Percentiles rank a stretch among this genome's conserved stretches.
Evolutionary conservation across 176 grass and related monocot genomes (phyloP).

Genomic region (Elymus sibiricus): DNA sequence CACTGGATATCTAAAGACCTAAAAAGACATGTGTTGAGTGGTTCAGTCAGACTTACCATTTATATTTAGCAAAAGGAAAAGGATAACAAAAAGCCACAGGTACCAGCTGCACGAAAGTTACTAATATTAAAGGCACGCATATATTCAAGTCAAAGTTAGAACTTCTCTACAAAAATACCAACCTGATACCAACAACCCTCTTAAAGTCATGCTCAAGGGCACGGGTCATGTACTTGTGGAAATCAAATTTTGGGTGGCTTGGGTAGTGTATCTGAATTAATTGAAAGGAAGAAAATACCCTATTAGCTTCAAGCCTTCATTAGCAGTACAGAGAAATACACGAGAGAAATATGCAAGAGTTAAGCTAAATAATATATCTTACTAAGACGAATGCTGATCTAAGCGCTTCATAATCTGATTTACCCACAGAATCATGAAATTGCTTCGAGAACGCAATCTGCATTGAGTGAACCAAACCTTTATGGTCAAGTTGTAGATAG

Average conservation of each 20-base stretch:
- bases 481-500: neutral
- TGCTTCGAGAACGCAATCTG: constrained; percentile 84
- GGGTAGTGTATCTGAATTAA: constrained; percentile 49
- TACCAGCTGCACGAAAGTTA: constrained; percentile 72
- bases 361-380: neutral
- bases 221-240: constrained; percentile 71
- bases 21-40: neutral
- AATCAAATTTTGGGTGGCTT: constrained; percentile 37
- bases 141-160: constrained; percentile 26
- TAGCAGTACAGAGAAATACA: no score
- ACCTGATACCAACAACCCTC: constrained; percentile 87
- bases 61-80: constrained; percentile 87
- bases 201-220: constrained; percentile 88
- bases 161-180: constrained; percentile 22
- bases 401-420: constrained; percentile 80
- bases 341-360: neutral
- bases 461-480: constrained; percentile 25
- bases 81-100: constrained; percentile 78
- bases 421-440: constrained; percentile 79
- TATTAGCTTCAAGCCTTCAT: neutral
- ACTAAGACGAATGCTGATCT: constrained; percentile 83
- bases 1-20: neutral
- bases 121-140: neutral
- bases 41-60: constrained; percentile 48
- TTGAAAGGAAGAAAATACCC: neutral